Base-by-base conservation (phyloP, 768 basidiomycete species). In the Podaxis sp. region DNA sequence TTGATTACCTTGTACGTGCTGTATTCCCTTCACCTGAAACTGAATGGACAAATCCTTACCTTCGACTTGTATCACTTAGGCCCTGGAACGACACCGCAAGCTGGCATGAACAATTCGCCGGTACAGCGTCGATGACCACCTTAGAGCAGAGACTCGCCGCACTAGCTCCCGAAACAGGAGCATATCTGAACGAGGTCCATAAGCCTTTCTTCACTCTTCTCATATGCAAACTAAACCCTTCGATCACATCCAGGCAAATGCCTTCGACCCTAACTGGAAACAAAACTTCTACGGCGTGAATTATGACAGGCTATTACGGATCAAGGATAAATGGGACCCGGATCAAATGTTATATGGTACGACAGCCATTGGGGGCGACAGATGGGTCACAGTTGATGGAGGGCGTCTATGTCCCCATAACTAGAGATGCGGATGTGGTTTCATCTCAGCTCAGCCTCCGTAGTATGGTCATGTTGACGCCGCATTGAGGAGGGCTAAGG, bases 221-320 rank as follows among this genome's bases (percentile, higher is more conserved):
- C 30, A 33, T 33, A 33, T 33, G 30, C 2, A 9, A 33, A 33
- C 30, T 9, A 33, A 33, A 33, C 30, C 30, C 30, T 33, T 33
- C 30, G 30, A 33, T 15, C 4, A 1, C 19, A 9, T 15, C 11
- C 57, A 68, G 68, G 68, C 68, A 9, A 62, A 66, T 62, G 53
- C 64, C 12, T 64, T 63, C 28, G 63, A 63, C 36, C 68, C 68
- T 2, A 63, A 65, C 46, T 68, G 68, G 65, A 63, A 66, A 44
- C 30, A 49, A 6, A 49, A 61, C 26, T 65, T 65, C 22, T 68
- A 65, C 30, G 65, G 68, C 4, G 24, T 26, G 9, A 68, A 68
- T 30, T 68, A 68, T 42, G 54, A 59, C 8, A 59, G 51, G 13
- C 57, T 68, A 0, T 9, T 68, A 1, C 49, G 39, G 17, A 64